These are phyloP conservation scores for Boletellus sp. DNA, from an alignment of 768 basidiomycete species.

Conservation along the genomic window DNA sequence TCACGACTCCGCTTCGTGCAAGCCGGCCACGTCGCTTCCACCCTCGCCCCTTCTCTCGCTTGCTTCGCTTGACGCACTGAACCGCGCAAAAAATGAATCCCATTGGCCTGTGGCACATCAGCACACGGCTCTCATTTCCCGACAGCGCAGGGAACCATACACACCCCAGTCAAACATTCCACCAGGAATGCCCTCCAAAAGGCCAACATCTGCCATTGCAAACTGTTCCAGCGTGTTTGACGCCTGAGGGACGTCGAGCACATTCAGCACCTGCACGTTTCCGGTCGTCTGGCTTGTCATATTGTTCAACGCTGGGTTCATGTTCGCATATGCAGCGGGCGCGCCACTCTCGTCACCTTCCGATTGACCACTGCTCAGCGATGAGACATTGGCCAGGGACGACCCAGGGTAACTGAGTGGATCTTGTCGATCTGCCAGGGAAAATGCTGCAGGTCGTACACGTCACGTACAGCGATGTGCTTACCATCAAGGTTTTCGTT, in stretches of 20 bases:
- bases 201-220: conserved; percentile 61
- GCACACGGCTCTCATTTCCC: not conserved
- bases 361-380: conserved; percentile 35
- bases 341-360: conserved; percentile 27
- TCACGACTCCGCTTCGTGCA: not conserved
- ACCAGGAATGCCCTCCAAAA: conserved; percentile 76
- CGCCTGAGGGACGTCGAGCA: conserved; percentile 59
- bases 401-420: conserved; percentile 21
- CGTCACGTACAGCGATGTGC: conserved; percentile 21
- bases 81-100: conserved; percentile 76
- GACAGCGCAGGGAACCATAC: conserved; percentile 29
- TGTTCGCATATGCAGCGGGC: conserved; percentile 41
- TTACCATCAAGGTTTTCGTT: conserved; percentile 53
- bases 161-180: conserved; percentile 87
- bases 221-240: conserved; percentile 57
- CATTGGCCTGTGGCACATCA: conserved; percentile 57
- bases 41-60: conserved; percentile 2
- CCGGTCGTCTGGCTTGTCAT: conserved; percentile 32
- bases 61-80: conserved; percentile 28
- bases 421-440: conserved; percentile 15
- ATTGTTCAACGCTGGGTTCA: conserved; percentile 75
- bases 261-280: conserved; percentile 76
- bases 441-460: not conserved
- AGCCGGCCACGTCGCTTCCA: not conserved
- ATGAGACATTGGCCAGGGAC: conserved; percentile 56